phyloP scores from a whole-genome alignment of 192 early-diverging fungal species.

The Umbelopsis isabellina region DNA sequence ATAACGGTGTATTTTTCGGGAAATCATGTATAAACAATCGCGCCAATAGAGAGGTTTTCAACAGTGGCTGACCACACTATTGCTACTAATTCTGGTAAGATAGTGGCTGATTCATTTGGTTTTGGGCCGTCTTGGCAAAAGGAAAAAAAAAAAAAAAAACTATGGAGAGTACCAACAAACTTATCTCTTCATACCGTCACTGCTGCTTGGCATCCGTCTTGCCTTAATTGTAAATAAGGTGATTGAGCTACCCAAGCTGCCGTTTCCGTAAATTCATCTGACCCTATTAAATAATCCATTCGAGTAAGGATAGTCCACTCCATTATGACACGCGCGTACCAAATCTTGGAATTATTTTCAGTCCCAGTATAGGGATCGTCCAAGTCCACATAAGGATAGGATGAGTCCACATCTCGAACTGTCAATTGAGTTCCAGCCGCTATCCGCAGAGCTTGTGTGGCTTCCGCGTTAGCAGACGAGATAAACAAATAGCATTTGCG shows the following conservation, averaged over 20 bases:
- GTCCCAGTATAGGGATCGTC: neutral
- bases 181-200: neutral
- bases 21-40: constrained; percentile 1
- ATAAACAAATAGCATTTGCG: constrained; percentile 12
- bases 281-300: constrained; percentile 35
- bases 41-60: neutral
- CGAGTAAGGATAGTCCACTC: constrained; percentile 40
- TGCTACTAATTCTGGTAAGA: constrained; percentile 11
- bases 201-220: constrained; percentile 9
- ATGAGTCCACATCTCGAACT: neutral
- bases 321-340: constrained; percentile 34
- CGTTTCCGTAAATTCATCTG: constrained; percentile 28
- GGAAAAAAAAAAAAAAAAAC: no score
- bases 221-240: neutral
- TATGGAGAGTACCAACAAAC: neutral
- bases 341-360: constrained; percentile 5
- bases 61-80: neutral
- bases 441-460: constrained; percentile 1
- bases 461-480: neutral
- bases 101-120: constrained; percentile 2
- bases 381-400: neutral
- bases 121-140: neutral
- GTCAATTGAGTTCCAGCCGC: neutral
- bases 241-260: constrained; percentile 41
- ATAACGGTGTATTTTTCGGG: neutral